Percentiles rank a stretch among this genome's conserved stretches.
Evolutionary conservation across 805 yeast genomes (phyloP).

Genomic region (Wickerhamiella brachini): DNA sequence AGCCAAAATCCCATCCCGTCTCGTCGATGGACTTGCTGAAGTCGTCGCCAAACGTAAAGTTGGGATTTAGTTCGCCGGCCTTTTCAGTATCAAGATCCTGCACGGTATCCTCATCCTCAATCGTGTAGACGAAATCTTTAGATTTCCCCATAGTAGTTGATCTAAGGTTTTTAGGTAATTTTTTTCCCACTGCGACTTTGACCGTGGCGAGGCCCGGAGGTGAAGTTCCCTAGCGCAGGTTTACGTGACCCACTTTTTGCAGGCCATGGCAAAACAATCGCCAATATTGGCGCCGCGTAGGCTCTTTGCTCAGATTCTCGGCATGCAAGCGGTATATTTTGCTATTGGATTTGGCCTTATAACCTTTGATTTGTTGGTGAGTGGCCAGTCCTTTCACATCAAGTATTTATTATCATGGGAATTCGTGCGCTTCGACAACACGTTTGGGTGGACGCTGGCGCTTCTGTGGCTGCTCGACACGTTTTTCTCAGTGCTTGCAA

Average conservation of each 20-base stretch:
- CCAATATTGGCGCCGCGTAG: constrained; percentile 44
- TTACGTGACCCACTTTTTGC: neutral
- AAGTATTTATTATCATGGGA: constrained; percentile 77
- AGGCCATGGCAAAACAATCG: constrained; percentile 17
- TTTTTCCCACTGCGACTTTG: neutral
- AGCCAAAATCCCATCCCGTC: constrained; percentile 77
- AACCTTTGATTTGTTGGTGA: constrained; percentile 46
- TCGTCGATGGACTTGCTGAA: constrained; percentile 29
- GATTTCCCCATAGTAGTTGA: constrained; percentile 1
- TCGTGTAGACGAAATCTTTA: constrained; percentile 16
- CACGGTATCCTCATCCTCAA: constrained; percentile 15
- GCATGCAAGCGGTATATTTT: constrained; percentile 70
- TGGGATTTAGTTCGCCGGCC: constrained; percentile 47
- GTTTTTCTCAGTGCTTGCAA: constrained; percentile 66
- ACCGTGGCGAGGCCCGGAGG: too few relatives aligned
- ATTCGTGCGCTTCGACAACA: constrained; percentile 53
- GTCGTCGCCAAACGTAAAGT: constrained; percentile 56
- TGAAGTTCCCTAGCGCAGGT: neutral
- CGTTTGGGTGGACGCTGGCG: constrained; percentile 65
- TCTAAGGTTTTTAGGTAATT: neutral
- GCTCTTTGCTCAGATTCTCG: constrained; percentile 55
- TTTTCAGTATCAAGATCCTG: constrained; percentile 26
- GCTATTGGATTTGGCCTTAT: constrained; percentile 55
- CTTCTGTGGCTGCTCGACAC: constrained; percentile 74
- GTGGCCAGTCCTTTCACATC: constrained; percentile 55